Conservation (phyloP, 768 basidiomycete genomes). For the Mrakia gelida region DNA sequence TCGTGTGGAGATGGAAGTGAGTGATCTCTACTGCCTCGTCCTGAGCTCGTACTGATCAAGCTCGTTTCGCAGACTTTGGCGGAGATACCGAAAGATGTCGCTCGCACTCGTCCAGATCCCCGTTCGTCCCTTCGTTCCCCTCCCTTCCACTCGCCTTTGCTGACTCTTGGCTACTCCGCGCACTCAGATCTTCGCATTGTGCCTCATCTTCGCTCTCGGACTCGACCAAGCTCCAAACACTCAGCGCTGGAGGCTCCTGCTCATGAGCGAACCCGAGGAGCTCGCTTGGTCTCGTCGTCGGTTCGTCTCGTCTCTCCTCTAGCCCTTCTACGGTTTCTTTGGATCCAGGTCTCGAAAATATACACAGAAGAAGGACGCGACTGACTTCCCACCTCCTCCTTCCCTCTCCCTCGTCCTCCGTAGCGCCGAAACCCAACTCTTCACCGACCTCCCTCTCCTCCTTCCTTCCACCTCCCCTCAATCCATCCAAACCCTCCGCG, state of each 20-base stretch:
- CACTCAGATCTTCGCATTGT: conserved; percentile 45
- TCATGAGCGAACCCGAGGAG: conserved; percentile 50
- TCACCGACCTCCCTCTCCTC: conserved; percentile 44
- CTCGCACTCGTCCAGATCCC: conserved; percentile 48
- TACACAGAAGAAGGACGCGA: no score
- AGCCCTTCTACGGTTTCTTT: neutral
- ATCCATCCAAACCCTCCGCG: conserved; percentile 42
- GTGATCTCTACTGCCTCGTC: neutral
- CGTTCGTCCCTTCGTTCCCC: conserved; percentile 36
- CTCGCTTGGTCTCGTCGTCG: conserved; percentile 48
- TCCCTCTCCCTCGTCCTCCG: neutral
- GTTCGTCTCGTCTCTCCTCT: conserved; percentile 25
- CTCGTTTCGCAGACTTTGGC: conserved; percentile 42
- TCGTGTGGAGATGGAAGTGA: conserved; percentile 42
- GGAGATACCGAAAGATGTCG: conserved; percentile 44
- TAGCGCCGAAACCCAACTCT: conserved; percentile 47
- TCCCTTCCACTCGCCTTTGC: neutral
- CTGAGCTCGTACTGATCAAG: no score
- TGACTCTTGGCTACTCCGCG: neutral
- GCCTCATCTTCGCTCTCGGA: conserved; percentile 48
- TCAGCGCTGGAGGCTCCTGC: conserved; percentile 48
- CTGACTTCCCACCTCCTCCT: conserved; percentile 13
- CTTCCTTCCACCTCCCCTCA: conserved; percentile 44
- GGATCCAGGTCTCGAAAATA: no score
- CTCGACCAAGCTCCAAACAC: conserved; percentile 48